Evolutionary conservation across 2,329 filamentous ascomycete genomes (phyloP).

Genomic region (Trichoderma sp.): DNA sequence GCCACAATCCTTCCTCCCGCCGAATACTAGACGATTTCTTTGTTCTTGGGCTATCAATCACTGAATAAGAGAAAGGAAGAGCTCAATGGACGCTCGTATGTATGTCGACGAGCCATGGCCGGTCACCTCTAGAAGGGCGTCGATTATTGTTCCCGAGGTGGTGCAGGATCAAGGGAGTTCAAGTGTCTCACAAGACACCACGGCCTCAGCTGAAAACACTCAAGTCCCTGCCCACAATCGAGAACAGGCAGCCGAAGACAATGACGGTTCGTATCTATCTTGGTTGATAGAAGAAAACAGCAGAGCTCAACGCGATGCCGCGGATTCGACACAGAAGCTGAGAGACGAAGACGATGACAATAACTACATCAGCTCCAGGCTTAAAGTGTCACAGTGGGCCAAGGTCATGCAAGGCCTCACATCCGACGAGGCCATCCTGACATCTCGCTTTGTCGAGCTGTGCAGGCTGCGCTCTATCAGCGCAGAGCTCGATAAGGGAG

Average conservation of each 20-base stretch:
- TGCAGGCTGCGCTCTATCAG: constrained; percentile 32
- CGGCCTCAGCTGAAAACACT: neutral
- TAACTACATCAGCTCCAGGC: too few relatives aligned
- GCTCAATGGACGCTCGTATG: neutral
- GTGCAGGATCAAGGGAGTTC: neutral
- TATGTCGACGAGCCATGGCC: constrained; percentile 7
- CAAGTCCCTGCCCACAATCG: neutral
- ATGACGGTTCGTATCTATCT: neutral
- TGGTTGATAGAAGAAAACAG: neutral
- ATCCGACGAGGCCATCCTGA: neutral
- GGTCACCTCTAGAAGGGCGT: neutral
- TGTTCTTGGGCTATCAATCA: neutral
- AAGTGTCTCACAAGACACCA: neutral
- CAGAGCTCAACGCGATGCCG: neutral
- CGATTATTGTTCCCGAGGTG: neutral
- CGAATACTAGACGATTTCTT: neutral
- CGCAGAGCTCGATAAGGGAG: constrained; percentile 40
- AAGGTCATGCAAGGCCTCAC: constrained; percentile 1
- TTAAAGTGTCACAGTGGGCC: neutral
- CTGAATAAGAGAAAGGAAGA: neutral
- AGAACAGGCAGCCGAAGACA: neutral
- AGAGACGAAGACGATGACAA: too few relatives aligned
- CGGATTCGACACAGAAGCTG: neutral
- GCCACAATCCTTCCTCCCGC: neutral
- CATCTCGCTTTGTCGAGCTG: constrained; percentile 20